Conservation (phyloP, 2,329 filamentous ascomycete species). For the Canariomyces notabilis region DNA sequence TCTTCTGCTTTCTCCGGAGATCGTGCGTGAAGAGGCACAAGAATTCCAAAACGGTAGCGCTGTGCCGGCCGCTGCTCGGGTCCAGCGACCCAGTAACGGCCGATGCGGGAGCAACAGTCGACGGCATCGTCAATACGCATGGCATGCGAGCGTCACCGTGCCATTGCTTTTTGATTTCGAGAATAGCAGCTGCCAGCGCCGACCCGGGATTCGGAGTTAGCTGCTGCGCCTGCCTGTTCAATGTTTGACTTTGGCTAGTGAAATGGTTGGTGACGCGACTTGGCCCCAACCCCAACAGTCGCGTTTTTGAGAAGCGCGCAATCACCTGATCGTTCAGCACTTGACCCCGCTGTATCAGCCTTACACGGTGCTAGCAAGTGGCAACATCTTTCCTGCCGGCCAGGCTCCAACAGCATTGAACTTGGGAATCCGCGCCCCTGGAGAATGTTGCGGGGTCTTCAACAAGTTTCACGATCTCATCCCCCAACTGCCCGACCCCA, state of each 20-base stretch:
- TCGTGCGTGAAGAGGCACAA: constrained; percentile 85
- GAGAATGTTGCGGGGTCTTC: no score
- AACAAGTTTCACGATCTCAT: not conserved
- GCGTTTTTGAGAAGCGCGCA: constrained; percentile 2
- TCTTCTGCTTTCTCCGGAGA: constrained; percentile 77
- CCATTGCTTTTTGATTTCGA: not conserved
- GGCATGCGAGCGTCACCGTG: constrained; percentile 2
- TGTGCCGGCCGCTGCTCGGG: constrained; percentile 45
- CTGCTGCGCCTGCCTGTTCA: not conserved
- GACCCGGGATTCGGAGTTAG: not conserved
- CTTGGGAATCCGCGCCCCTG: no score
- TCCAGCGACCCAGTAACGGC: constrained; percentile 3
- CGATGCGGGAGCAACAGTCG: constrained; percentile 16
- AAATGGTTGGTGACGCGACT: constrained; percentile 6
- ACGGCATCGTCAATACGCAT: constrained; percentile 19
- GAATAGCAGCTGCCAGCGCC: no score
- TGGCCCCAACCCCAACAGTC: not conserved
- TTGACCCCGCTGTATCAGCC: not conserved
- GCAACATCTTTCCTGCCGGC: no score
- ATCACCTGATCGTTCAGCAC: constrained; percentile 3
- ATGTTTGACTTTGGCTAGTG: not conserved
- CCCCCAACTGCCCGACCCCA: not conserved
- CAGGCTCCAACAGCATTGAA: no score
- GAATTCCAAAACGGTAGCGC: constrained; percentile 74
- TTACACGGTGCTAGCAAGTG: no score